A percentile compares a stretch with the other conserved stretches of the same genome.
Evolutionary conservation across 768 basidiomycete species (phyloP).

Genomic region (Dacryopinax primogenitus): DNA sequence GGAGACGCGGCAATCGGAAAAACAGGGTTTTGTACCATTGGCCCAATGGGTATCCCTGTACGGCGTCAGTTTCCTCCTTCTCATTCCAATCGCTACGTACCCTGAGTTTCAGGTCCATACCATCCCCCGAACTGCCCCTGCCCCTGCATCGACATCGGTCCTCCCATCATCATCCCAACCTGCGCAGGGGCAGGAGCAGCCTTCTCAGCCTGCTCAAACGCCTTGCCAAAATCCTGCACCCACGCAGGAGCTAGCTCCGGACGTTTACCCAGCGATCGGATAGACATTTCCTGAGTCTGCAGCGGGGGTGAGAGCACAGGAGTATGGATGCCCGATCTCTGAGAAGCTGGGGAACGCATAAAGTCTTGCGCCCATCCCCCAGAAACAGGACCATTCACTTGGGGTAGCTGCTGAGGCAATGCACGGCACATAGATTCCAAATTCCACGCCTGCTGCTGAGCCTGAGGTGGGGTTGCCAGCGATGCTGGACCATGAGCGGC

Average conservation of each 20-base stretch:
- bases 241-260: background rate
- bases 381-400: too few species aligned
- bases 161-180: background rate
- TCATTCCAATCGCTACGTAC: too few species aligned
- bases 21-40: too few species aligned
- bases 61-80: too few species aligned
- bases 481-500: constrained; percentile 4
- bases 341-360: background rate
- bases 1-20: background rate
- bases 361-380: constrained; percentile 8
- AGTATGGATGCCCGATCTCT: background rate
- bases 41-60: too few species aligned
- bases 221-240: background rate
- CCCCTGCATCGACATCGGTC: background rate
- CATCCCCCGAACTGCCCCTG: background rate
- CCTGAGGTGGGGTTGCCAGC: constrained; percentile 14
- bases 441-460: constrained; percentile 12
- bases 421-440: background rate
- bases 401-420: background rate
- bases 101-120: background rate
- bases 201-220: background rate
- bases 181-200: background rate
- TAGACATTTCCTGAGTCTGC: background rate
- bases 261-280: background rate
- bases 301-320: background rate